phyloP scores from a whole-genome alignment of 148 eudicot species.

The Hydrangea macrophylla region DNA sequence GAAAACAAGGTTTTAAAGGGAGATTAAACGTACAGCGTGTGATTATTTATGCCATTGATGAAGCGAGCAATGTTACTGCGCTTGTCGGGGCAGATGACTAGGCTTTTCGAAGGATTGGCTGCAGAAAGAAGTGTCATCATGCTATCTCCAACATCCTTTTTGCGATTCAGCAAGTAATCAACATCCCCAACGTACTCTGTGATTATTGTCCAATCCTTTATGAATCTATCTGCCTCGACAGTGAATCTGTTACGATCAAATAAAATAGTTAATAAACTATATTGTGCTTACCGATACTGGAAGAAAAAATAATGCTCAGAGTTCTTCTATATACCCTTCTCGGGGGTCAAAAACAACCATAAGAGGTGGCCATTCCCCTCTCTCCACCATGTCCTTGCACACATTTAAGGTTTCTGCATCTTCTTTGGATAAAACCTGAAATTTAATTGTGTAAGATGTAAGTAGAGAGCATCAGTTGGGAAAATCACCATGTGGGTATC shows the following conservation, averaged over 20 bases:
- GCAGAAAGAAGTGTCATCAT: conserved; percentile 76
- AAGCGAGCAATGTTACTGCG: conserved; percentile 77
- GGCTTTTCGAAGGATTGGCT: conserved; percentile 41
- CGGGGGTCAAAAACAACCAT: no score
- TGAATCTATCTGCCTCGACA: conserved; percentile 64
- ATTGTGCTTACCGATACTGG: no score
- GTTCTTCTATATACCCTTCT: no score
- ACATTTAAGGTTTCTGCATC: no score
- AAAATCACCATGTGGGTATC: no score
- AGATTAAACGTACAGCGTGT: conserved; percentile 51
- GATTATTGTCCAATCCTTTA: conserved; percentile 64
- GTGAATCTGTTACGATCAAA: conserved; percentile 46
- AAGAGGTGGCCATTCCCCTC: no score
- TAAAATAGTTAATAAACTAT: no score
- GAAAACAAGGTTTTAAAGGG: neutral
- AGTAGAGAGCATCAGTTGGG: no score
- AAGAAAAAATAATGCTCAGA: no score
- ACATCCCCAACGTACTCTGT: conserved; percentile 85
- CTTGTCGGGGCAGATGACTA: conserved; percentile 79
- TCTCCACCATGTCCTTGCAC: no score
- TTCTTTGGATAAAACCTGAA: no score
- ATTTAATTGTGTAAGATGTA: no score
- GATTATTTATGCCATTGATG: conserved; percentile 77
- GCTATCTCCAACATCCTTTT: conserved; percentile 75
- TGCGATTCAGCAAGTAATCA: conserved; percentile 62